Evolutionary conservation across 441 rosid genomes (phyloP).

Genomic region (Erodium trifolium): DNA sequence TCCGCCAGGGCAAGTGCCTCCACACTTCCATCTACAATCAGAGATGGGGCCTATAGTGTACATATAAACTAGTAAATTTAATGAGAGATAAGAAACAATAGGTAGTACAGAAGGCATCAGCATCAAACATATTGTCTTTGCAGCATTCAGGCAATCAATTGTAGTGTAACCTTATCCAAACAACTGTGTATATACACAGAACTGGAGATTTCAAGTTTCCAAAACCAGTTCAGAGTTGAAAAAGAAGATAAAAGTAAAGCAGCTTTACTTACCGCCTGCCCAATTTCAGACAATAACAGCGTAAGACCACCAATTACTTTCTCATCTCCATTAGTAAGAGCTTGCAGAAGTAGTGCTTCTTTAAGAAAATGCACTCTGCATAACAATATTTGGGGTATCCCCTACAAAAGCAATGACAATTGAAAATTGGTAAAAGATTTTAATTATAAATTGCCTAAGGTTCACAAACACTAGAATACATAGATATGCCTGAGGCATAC

Average conservation of each 20-base stretch:
- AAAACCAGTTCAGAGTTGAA: slow-evolving; percentile 8
- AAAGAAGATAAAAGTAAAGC: slow-evolving; percentile 13
- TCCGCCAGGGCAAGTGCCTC: slow-evolving; percentile 77
- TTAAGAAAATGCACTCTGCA: slow-evolving; percentile 68
- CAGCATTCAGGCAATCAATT: not conserved
- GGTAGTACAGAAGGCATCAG: slow-evolving; percentile 18
- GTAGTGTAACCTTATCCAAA: not conserved
- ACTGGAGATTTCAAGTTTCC: not conserved
- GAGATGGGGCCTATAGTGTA: slow-evolving; percentile 61
- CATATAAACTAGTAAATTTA: slow-evolving; percentile 19
- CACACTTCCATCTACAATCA: slow-evolving; percentile 76
- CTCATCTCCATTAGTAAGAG: slow-evolving; percentile 63
- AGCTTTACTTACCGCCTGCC: slow-evolving; percentile 74
- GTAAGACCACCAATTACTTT: slow-evolving; percentile 78
- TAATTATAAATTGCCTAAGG: not conserved
- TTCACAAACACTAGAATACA: not conserved
- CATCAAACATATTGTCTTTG: slow-evolving; percentile 15
- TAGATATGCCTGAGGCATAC: not conserved
- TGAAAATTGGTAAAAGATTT: slow-evolving; percentile 10
- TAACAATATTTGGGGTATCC: slow-evolving; percentile 77
- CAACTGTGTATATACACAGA: not conserved
- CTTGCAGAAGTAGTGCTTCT: slow-evolving; percentile 72
- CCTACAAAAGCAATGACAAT: slow-evolving; percentile 44
- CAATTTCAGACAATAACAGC: slow-evolving; percentile 86
- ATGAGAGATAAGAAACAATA: slow-evolving; percentile 3